These are phyloP conservation scores for Herpetospermum pedunculosum DNA, from an alignment of 306 rosid species.

Conservation along the genomic window DNA sequence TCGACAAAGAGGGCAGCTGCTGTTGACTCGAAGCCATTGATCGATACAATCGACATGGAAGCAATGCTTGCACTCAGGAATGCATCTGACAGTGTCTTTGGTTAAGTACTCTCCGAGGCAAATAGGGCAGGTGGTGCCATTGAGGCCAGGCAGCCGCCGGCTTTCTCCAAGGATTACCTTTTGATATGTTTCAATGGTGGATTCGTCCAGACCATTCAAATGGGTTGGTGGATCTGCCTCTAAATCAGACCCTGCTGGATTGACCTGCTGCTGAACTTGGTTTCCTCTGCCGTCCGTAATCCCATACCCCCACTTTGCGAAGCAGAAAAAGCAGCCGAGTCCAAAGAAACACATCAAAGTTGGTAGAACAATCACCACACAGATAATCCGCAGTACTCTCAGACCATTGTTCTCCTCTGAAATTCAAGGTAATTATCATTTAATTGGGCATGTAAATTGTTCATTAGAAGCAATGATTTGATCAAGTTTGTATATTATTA, in stretches of 20 bases:
- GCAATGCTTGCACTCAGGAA: slow-evolving; percentile 66
- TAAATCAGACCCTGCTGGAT: not conserved
- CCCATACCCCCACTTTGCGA: slow-evolving; percentile 11
- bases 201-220: slow-evolving; percentile 40
- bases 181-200: slow-evolving; percentile 51
- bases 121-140: slow-evolving; percentile 44
- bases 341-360: slow-evolving; percentile 24
- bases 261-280: slow-evolving; percentile 24
- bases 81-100: slow-evolving; percentile 56
- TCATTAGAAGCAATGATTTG: not conserved
- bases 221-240: not conserved
- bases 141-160: slow-evolving; percentile 42
- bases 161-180: slow-evolving; percentile 63
- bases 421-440: not conserved
- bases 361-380: slow-evolving; percentile 37
- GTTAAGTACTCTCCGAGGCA: slow-evolving; percentile 53
- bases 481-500: not conserved
- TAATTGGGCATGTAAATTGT: too few species aligned
- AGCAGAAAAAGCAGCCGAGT: slow-evolving; percentile 30
- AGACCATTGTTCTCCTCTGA: slow-evolving; percentile 7
- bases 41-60: slow-evolving; percentile 67
- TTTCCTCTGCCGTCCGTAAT: not conserved
- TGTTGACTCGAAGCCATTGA: slow-evolving; percentile 51
- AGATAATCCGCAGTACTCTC: slow-evolving; percentile 29
- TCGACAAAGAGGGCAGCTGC: slow-evolving; percentile 59